Evolutionary conservation across 2,329 filamentous ascomycete genomes (phyloP).

Genomic region (Aphanoascus verrucosus): DNA sequence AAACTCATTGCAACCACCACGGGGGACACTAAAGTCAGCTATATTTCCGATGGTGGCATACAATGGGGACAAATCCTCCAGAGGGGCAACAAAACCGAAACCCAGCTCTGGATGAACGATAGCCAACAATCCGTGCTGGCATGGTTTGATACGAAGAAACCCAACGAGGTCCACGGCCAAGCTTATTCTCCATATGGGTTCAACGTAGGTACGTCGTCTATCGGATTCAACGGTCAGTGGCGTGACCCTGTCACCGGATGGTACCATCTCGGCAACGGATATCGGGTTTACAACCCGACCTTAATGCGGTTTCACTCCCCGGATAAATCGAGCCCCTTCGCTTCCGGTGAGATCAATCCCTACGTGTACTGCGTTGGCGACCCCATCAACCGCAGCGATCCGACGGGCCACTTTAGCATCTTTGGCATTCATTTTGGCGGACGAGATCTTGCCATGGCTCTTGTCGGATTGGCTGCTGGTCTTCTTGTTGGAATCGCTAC

Average conservation of each 20-base stretch:
- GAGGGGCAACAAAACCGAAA: not conserved
- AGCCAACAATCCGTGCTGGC: conserved; percentile 1
- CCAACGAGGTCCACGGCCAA: not conserved
- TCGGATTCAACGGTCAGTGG: conserved; percentile 9
- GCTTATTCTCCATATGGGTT: conserved; percentile 6
- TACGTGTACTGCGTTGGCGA: conserved; percentile 17
- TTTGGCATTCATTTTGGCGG: conserved; percentile 3
- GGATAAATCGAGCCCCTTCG: conserved; percentile 15
- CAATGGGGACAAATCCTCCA: not conserved
- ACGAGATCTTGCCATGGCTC: not conserved
- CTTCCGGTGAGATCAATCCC: conserved; percentile 15
- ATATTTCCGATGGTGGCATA: not conserved
- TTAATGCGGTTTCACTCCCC: conserved; percentile 14
- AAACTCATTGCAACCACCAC: not conserved
- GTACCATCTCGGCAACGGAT: conserved; percentile 9
- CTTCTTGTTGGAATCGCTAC: conserved; percentile 2
- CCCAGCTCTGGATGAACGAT: not conserved
- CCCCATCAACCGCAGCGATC: conserved; percentile 16
- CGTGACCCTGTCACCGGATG: conserved; percentile 8
- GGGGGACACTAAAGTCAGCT: conserved; percentile 1
- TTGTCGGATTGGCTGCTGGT: not conserved
- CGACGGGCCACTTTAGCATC: conserved; percentile 15
- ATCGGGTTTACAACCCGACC: conserved; percentile 14
- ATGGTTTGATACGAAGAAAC: not conserved
- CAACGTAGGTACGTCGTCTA: not conserved